Base-by-base conservation (phyloP, 352 stramenopile genomes). In the Globisporangium heterothallicum region DNA sequence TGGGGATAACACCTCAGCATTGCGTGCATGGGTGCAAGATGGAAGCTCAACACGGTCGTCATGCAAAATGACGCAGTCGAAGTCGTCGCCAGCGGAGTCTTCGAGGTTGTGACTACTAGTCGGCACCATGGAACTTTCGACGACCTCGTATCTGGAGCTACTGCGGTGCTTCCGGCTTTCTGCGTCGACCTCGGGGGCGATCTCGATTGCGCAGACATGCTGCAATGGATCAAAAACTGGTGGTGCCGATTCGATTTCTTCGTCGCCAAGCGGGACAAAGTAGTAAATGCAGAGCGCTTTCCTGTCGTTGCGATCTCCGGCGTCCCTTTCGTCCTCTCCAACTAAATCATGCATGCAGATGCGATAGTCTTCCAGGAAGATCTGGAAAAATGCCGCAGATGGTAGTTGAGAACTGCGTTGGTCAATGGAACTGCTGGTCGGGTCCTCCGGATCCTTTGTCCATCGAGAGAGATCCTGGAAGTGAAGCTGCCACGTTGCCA, bases 401-500 rank as follows among this genome's bases (percentile, higher is more conserved):
- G 2, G 70, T 62, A 26, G 76, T 14, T 19, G 35, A 48, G 3
- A 22, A 14, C 34, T 18, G 34, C 29, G 24, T 36, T 35, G 12
- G 26, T 38, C n/a, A 48, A 10, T n/a, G 14, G n/a, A 35, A n/a
- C 12, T 41, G 34, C 38, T 9, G 2, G 43, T 7, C 25, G 32
- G 7, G 18, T 56, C 36, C 1, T 51, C 34, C 10, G 27, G 6
- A 6, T 58, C 56, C 27, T 34, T 48, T 25, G 34, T 56, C 76
- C 73, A 84, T 18, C 65, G 66, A 16, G 52, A 63, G 14, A 87
- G 63, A 52, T 85, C 73, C 9, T 66, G 56, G 19, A 78, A 84
- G 61, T 85, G 76, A 14, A 76, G 58, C 18, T 66, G 59, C 76
- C 73, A 87, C 8, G 73, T 80, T 7, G 71, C 49, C 0, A 82